Conservation (phyloP, 345 rosid genomes). For the Moricandia arvensis region DNA sequence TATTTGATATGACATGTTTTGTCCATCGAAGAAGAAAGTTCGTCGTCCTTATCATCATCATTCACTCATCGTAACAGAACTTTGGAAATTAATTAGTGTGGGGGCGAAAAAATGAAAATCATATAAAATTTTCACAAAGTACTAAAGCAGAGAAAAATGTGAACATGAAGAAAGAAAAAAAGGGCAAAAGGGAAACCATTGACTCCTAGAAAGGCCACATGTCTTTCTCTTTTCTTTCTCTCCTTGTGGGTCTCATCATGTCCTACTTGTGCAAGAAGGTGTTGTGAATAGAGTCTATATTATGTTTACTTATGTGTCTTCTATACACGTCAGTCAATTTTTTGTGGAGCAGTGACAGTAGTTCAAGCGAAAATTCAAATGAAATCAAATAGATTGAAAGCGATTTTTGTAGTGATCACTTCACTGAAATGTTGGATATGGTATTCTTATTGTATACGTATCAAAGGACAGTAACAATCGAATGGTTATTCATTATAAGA, state of each 20-base stretch:
- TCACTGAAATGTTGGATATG: not conserved
- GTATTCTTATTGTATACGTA: not conserved
- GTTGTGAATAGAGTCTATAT: slow-evolving; percentile 19
- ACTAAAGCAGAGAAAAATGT: not conserved
- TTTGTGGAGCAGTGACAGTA: not conserved
- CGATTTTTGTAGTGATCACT: not conserved
- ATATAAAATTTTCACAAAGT: slow-evolving; percentile 6
- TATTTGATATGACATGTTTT: not conserved
- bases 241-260: slow-evolving; percentile 22
- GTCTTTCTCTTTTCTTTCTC: slow-evolving; percentile 5
- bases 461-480: not conserved
- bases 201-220: slow-evolving; percentile 14
- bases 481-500: not conserved
- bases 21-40: slow-evolving; percentile 17
- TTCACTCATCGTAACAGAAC: slow-evolving; percentile 7
- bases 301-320: not conserved
- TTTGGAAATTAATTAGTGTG: slow-evolving; percentile 31
- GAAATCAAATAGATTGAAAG: not conserved
- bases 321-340: not conserved
- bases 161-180: slow-evolving; percentile 5
- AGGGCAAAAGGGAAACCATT: slow-evolving; percentile 18
- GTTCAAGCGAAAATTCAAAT: not conserved
- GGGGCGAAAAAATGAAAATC: slow-evolving; percentile 22
- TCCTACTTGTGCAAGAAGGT: slow-evolving; percentile 34
- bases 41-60: slow-evolving; percentile 23